Percentiles rank a stretch among this genome's conserved stretches.
Conservation (phyloP, 139 green algal species). For the Chlorella sp. region DNA sequence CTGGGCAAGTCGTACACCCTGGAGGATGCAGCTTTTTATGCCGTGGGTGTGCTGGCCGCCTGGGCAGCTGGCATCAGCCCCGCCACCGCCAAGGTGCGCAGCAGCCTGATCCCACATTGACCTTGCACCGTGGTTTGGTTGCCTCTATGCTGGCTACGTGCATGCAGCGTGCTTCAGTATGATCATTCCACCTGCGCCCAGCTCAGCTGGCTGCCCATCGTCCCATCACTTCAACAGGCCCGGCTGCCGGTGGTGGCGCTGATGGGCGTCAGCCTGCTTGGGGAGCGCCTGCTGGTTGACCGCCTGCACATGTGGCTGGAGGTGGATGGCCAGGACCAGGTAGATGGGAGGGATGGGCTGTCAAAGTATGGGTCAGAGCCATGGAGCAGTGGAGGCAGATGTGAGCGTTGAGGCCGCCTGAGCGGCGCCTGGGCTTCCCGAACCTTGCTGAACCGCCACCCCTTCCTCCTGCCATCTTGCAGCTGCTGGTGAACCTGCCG, state of each 20-base stretch:
- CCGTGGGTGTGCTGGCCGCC: constrained; percentile 13
- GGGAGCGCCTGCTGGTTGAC: constrained; percentile 42
- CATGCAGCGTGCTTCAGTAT: not conserved
- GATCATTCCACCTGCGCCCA: not conserved
- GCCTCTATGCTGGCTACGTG: too few relatives aligned
- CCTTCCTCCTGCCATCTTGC: not conserved
- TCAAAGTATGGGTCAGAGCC: too few relatives aligned
- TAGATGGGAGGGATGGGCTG: too few relatives aligned
- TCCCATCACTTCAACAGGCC: not conserved
- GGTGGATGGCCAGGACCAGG: constrained; percentile 13
- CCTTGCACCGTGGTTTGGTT: too few relatives aligned
- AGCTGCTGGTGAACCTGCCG: constrained; percentile 34
- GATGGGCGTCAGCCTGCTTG: constrained; percentile 35
- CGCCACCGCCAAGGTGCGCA: not conserved
- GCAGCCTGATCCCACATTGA: too few relatives aligned
- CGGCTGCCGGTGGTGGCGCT: constrained; percentile 37
- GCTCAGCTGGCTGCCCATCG: not conserved
- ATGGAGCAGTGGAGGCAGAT: too few relatives aligned
- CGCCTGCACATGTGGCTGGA: constrained; percentile 29
- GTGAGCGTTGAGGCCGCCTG: too few relatives aligned
- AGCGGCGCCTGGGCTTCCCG: too few relatives aligned
- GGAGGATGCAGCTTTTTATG: constrained; percentile 41
- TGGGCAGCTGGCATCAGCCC: constrained; percentile 12
- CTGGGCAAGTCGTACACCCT: constrained; percentile 45
- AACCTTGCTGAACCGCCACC: too few relatives aligned